A percentile compares a stretch with the other conserved stretches of the same genome.
Evolutionary conservation across 148 eudicot species (phyloP).

Genomic region (Nyssa sinensis): DNA sequence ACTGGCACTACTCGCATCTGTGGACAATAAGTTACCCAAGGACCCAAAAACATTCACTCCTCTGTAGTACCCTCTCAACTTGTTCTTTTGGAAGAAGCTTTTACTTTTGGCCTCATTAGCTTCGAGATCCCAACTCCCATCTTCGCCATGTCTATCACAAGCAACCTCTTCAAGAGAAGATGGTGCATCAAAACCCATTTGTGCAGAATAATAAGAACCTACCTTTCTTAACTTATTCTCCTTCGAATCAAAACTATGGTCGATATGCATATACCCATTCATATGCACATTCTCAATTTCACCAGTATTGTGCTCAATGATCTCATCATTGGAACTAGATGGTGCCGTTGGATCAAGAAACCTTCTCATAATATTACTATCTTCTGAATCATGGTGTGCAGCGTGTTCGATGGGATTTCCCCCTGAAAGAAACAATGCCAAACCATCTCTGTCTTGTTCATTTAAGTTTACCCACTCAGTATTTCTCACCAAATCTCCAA

Average conservation of each 20-base stretch:
- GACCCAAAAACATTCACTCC: constrained; percentile 22
- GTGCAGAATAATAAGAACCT: constrained; percentile 13
- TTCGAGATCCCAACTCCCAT: constrained; percentile 28
- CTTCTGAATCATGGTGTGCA: constrained; percentile 14
- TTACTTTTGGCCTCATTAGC: constrained; percentile 20
- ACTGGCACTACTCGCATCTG: constrained; percentile 17
- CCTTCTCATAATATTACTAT: constrained; percentile 26
- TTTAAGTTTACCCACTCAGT: constrained; percentile 16
- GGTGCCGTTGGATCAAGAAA: constrained; percentile 28
- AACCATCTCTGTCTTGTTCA: constrained; percentile 34
- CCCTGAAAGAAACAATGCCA: constrained; percentile 38
- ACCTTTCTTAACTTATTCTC: constrained; percentile 7
- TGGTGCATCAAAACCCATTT: constrained; percentile 16
- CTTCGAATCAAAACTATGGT: not conserved
- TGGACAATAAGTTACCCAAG: constrained; percentile 19
- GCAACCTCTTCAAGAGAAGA: too few species aligned
- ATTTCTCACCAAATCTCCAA: constrained; percentile 17
- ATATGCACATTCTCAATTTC: constrained; percentile 13
- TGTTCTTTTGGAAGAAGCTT: constrained; percentile 12
- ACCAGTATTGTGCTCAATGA: constrained; percentile 23
- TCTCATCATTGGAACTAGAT: constrained; percentile 25
- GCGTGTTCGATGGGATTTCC: constrained; percentile 17
- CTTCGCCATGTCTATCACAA: constrained; percentile 17
- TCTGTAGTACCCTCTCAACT: constrained; percentile 19
- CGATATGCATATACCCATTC: constrained; percentile 13